Conservation (phyloP, 129 eudicot species). For the Helichrysum umbraculigerum region DNA sequence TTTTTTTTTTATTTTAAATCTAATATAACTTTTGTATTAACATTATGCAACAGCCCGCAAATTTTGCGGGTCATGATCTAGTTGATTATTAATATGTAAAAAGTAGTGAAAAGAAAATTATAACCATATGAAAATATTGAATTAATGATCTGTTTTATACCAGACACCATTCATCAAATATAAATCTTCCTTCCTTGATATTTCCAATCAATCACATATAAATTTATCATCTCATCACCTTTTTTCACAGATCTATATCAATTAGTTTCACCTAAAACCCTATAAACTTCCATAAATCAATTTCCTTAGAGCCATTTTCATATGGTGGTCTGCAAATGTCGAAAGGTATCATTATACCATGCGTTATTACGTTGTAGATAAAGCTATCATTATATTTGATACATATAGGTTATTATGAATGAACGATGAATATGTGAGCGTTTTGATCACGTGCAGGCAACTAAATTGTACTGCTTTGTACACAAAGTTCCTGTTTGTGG, state of each 20-base stretch:
- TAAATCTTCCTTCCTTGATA: too few species aligned
- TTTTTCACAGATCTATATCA: neutral
- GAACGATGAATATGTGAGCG: neutral
- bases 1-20: too few species aligned
- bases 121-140: too few species aligned
- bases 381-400: too few species aligned
- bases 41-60: too few species aligned
- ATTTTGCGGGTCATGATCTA: too few species aligned
- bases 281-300: slow-evolving; percentile 30
- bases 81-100: too few species aligned
- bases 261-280: neutral
- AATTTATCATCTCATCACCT: neutral
- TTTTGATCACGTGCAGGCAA: slow-evolving; percentile 65
- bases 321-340: slow-evolving; percentile 99
- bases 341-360: slow-evolving; percentile 53
- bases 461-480: slow-evolving; percentile 93
- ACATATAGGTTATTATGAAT: neutral
- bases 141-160: neutral
- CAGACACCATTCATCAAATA: neutral
- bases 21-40: too few species aligned
- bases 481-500: slow-evolving; percentile 99
- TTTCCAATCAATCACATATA: neutral
- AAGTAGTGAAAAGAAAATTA: too few species aligned
- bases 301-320: neutral
- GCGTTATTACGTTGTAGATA: neutral